These are phyloP conservation scores for Epichloe sibirici DNA, from an alignment of 2,329 filamentous ascomycete species.

Conservation along the genomic window DNA sequence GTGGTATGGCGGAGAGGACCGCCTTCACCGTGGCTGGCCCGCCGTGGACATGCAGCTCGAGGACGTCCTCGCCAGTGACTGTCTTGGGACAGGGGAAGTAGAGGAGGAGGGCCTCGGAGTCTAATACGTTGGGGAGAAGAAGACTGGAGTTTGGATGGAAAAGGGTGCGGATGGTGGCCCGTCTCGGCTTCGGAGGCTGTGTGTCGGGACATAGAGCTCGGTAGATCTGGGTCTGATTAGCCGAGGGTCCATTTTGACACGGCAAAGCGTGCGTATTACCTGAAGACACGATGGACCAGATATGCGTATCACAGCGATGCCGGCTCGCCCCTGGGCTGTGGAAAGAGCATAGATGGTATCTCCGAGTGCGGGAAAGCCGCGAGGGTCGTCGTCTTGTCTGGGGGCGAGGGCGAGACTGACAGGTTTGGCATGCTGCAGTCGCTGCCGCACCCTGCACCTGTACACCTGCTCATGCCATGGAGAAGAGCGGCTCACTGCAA, in stretches of 20 bases:
- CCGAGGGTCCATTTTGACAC: background rate
- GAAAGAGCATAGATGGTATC: slow-evolving; percentile 88
- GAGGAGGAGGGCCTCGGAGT: slow-evolving; percentile 68
- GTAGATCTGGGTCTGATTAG: slow-evolving; percentile 32
- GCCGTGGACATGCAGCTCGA: slow-evolving; percentile 92
- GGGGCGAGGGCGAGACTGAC: background rate
- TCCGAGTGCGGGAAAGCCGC: slow-evolving; percentile 10
- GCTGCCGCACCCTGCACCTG: background rate
- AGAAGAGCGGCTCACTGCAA: background rate
- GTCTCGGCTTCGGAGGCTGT: slow-evolving; percentile 32
- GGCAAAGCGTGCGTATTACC: slow-evolving; percentile 26
- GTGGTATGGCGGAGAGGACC: slow-evolving; percentile 64
- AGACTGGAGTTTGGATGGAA: slow-evolving; percentile 34
- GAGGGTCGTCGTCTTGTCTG: background rate
- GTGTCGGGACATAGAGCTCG: slow-evolving; percentile 36
- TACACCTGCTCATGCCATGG: background rate
- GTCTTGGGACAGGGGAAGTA: slow-evolving; percentile 73
- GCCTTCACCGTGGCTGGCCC: slow-evolving; percentile 81
- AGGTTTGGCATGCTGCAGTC: background rate
- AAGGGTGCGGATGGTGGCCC: slow-evolving; percentile 64
- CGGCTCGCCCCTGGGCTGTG: slow-evolving; percentile 71
- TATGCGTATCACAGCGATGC: slow-evolving; percentile 80
- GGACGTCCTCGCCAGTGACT: slow-evolving; percentile 81
- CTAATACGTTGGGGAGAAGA: slow-evolving; percentile 38
- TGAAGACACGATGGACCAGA: slow-evolving; percentile 66